Conservation (phyloP, 1,284 basidiomycete species). For the Limonomyces culmigenus region DNA sequence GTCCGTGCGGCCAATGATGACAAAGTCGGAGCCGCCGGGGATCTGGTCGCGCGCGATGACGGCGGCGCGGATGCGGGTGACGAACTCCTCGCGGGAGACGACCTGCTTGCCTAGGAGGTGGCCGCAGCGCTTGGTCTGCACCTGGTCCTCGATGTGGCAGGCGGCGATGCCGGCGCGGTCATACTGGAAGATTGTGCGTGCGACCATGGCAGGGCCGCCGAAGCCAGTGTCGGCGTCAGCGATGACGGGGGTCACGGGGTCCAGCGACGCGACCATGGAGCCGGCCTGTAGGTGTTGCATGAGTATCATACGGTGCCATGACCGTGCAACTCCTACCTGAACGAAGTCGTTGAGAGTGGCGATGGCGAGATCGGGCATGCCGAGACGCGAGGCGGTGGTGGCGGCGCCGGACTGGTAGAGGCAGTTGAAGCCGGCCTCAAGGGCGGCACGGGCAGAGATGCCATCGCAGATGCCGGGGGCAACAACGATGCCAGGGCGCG, state of each 20-base stretch:
- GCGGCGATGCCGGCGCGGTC: constrained; percentile 56
- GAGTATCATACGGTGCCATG: background rate
- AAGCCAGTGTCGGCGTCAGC: constrained; percentile 76
- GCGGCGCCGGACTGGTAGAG: constrained; percentile 39
- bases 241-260: constrained; percentile 52
- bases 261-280: constrained; percentile 48
- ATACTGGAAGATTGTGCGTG: constrained; percentile 61
- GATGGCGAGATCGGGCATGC: constrained; percentile 66
- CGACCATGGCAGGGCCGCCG: constrained; percentile 62
- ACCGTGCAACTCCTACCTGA: constrained; percentile 18
- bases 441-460: constrained; percentile 36
- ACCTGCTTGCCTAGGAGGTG: constrained; percentile 71
- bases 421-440: background rate
- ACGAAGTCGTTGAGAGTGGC: constrained; percentile 70
- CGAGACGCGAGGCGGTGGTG: constrained; percentile 61
- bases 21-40: constrained; percentile 57
- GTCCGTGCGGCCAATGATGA: constrained; percentile 70
- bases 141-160: constrained; percentile 73
- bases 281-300: constrained; percentile 19
- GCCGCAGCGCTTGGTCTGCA: constrained; percentile 70
- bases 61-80: constrained; percentile 63
- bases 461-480: constrained; percentile 73
- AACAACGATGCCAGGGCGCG: constrained; percentile 60
- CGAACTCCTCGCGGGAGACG: constrained; percentile 60
- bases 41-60: constrained; percentile 54